Evolutionary conservation across 2,329 filamentous ascomycete genomes (phyloP).

Genomic region (Epichloe gansuensis): DNA sequence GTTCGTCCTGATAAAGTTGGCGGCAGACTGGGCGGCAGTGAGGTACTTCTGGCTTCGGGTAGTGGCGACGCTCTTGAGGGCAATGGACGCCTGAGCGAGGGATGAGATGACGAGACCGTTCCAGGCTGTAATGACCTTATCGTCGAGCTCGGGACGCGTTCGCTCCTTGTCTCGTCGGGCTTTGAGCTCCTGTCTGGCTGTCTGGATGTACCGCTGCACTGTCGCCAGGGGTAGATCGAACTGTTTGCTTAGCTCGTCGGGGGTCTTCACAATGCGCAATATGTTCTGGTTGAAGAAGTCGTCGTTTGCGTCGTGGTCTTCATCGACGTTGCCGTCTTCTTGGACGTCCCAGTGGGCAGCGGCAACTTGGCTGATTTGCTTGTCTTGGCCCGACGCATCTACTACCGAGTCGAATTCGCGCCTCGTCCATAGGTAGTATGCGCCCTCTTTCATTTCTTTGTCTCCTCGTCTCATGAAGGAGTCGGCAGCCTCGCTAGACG

Average conservation of each 20-base stretch:
- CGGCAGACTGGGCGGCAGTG: slow-evolving; percentile 52
- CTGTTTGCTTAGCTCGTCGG: slow-evolving; percentile 57
- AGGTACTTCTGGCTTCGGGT: slow-evolving; percentile 49
- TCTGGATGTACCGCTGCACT: slow-evolving; percentile 52
- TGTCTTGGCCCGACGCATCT: slow-evolving; percentile 20
- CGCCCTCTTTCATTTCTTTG: slow-evolving; percentile 74
- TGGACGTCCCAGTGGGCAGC: slow-evolving; percentile 76
- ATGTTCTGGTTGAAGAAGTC: slow-evolving; percentile 94
- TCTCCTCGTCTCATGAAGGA: slow-evolving; percentile 64
- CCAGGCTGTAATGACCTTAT: slow-evolving; percentile 77
- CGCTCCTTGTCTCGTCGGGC: slow-evolving; percentile 62
- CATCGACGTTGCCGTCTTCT: slow-evolving; percentile 73
- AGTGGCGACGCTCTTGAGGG: slow-evolving; percentile 48
- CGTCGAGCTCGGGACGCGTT: slow-evolving; percentile 65
- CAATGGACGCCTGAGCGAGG: slow-evolving; percentile 60
- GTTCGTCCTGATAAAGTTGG: slow-evolving; percentile 56
- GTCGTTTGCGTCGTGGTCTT: slow-evolving; percentile 75
- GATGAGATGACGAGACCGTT: slow-evolving; percentile 81
- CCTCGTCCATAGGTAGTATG: slow-evolving; percentile 87
- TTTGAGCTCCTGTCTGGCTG: slow-evolving; percentile 54
- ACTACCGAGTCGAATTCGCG: slow-evolving; percentile 74
- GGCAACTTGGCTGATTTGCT: slow-evolving; percentile 56
- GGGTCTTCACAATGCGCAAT: slow-evolving; percentile 55
- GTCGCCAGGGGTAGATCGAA: slow-evolving; percentile 60
- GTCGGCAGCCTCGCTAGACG: slow-evolving; percentile 82